Base-by-base conservation (phyloP, 2,329 filamentous ascomycete genomes). In the Scedosporium dehoogii region DNA sequence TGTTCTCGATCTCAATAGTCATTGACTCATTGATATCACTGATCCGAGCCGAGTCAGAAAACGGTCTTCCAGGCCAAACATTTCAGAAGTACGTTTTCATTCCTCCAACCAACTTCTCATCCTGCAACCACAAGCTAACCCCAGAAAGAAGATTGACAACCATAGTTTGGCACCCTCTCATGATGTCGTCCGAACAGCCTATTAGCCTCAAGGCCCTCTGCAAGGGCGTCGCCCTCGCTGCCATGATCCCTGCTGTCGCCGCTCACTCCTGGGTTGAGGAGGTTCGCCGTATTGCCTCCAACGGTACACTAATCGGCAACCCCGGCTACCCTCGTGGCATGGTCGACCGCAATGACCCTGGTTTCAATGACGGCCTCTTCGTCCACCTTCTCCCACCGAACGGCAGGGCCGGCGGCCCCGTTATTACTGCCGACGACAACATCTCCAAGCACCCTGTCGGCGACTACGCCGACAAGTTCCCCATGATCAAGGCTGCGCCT, bases 231-330 rank as follows among this genome's bases (percentile, higher is more conserved):
- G 70, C 75, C 46, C 65, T 77, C 58, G 66, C 65, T 9, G 64
- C 64, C 42, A 48, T 38, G 14, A 58, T 62, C 38, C 18, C 61
- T 21, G 61, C 68, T 5, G 73, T 69, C 41, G 67, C 67, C 27
- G 87, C 85, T 42, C 93, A 97, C 75, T 88, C 86, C 18, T 97
- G 92, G 92, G 82, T 93, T 58, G 92, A 97, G 74, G 79, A 87
- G 69, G 79, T 93, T 59, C 83, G 80, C 65, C 84, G 85, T 63
- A 86, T 97, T 71, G 84, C 85, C 61, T 73, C 83, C 29, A 89
- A 91, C 68, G 92, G 92, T 62, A 85, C 85, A 41, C 91, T 92
- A 71, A 77, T 86, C 21, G 89, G 89, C 29, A 73, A 81, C 6
- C 78, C 83, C 25, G 93, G 93, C 38, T 96, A 87, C 71, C 78